Conservation (phyloP, 208 protist genomes). For the Leishmania tarentolae region DNA sequence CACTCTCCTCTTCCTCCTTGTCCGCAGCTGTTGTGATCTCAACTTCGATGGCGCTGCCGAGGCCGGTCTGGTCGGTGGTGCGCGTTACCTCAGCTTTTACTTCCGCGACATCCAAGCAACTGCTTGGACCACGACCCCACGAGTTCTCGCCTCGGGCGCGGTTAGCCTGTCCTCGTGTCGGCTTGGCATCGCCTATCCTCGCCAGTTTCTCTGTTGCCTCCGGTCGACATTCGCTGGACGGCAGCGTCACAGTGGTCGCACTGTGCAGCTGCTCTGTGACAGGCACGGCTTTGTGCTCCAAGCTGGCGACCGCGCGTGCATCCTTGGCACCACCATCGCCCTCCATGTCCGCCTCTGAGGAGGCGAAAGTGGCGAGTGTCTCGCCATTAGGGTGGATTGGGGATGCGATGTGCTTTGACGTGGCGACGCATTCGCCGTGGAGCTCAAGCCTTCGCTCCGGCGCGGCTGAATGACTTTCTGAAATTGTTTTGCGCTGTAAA, state of each 20-base stretch:
- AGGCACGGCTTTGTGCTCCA: neutral
- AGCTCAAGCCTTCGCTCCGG: neutral
- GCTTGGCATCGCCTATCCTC: neutral
- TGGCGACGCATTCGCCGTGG: neutral
- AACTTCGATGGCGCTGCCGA: neutral
- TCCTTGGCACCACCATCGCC: neutral
- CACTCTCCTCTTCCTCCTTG: conserved; percentile 19
- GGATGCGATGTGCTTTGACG: neutral
- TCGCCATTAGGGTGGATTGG: neutral
- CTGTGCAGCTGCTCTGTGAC: conserved; percentile 10
- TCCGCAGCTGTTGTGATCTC: neutral
- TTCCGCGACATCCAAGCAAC: neutral
- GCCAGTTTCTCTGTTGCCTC: neutral
- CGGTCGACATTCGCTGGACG: conserved; percentile 16
- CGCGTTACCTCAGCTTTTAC: neutral
- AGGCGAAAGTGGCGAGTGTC: neutral
- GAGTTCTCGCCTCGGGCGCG: neutral
- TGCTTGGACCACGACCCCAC: conserved; percentile 10
- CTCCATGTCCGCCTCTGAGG: neutral
- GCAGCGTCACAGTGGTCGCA: conserved; percentile 22
- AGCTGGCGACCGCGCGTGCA: neutral
- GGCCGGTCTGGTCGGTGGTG: no score
- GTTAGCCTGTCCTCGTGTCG: neutral
- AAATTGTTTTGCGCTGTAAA: neutral
- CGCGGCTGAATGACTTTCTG: neutral